phyloP scores from a whole-genome alignment of 352 stramenopile genomes.

The Globisporangium okanoganense region DNA sequence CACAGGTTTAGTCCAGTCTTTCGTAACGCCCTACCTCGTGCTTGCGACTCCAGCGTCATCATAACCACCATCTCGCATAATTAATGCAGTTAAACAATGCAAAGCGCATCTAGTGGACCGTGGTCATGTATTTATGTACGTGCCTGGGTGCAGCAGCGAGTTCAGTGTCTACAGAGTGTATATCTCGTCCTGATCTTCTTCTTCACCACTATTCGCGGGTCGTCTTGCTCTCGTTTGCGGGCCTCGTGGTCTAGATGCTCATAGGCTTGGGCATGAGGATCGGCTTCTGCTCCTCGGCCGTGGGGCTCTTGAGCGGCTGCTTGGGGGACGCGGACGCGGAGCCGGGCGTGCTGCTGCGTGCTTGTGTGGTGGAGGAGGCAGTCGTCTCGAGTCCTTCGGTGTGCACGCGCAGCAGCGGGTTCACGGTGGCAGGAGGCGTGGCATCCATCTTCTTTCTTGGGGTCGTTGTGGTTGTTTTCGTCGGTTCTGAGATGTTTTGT shows the following conservation, averaged over 20 bases:
- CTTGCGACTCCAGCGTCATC: neutral
- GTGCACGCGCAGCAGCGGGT: neutral
- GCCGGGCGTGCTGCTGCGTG: slow-evolving; percentile 10
- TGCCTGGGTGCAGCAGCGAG: too few species aligned
- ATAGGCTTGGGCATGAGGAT: slow-evolving; percentile 68
- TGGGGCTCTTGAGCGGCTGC: slow-evolving; percentile 35
- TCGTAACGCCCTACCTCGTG: slow-evolving; percentile 4
- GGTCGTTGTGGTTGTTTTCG: neutral
- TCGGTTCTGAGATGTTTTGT: neutral
- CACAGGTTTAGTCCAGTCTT: neutral
- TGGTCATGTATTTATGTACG: too few species aligned
- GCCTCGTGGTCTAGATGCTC: slow-evolving; percentile 32
- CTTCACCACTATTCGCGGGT: too few species aligned
- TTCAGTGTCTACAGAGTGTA: too few species aligned
- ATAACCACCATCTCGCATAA: neutral
- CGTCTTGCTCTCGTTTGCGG: too few species aligned
- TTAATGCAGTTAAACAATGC: neutral
- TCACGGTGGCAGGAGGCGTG: neutral
- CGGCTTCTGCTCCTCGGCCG: slow-evolving; percentile 53
- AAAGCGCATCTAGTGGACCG: neutral
- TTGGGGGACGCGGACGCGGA: slow-evolving; percentile 20
- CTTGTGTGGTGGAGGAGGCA: neutral
- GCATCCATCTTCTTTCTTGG: neutral
- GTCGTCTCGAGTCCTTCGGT: neutral
- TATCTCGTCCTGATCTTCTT: too few species aligned